Conservation (phyloP, 176 grass and related monocot species). For the Leersia perrieri region DNA sequence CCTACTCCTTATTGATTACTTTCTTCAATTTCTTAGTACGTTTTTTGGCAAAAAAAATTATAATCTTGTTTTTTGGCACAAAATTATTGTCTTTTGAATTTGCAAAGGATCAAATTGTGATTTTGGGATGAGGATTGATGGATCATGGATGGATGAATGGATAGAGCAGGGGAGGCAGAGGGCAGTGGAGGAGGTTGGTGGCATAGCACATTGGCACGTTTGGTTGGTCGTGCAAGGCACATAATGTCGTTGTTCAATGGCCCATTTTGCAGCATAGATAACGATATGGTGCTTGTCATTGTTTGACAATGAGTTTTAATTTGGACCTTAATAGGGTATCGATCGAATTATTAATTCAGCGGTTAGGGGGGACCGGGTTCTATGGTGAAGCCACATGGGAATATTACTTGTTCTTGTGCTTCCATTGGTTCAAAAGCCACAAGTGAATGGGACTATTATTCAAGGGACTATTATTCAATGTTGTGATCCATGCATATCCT, state of each 20-base stretch:
- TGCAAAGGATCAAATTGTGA: neutral
- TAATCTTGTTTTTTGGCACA: neutral
- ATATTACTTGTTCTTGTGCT: neutral
- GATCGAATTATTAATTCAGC: neutral
- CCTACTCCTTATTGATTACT: neutral
- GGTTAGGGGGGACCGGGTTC: neutral
- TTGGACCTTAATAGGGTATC: neutral
- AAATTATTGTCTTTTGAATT: neutral
- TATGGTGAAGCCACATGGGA: neutral
- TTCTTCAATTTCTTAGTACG: neutral
- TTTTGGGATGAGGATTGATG: constrained; percentile 1
- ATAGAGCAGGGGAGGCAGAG: neutral
- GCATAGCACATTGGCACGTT: neutral
- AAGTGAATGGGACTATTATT: neutral
- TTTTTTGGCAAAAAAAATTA: neutral
- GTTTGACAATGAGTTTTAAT: neutral
- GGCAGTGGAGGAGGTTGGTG: constrained; percentile 20
- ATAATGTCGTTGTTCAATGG: neutral
- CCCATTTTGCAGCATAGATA: neutral
- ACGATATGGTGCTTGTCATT: neutral
- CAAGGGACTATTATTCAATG: neutral
- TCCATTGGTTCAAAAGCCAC: neutral
- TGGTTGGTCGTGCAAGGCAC: constrained; percentile 3
- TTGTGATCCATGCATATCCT: neutral
- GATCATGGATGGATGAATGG: neutral